phyloP scores from a whole-genome alignment of 345 rosid genomes.

The Turnera subulata region DNA sequence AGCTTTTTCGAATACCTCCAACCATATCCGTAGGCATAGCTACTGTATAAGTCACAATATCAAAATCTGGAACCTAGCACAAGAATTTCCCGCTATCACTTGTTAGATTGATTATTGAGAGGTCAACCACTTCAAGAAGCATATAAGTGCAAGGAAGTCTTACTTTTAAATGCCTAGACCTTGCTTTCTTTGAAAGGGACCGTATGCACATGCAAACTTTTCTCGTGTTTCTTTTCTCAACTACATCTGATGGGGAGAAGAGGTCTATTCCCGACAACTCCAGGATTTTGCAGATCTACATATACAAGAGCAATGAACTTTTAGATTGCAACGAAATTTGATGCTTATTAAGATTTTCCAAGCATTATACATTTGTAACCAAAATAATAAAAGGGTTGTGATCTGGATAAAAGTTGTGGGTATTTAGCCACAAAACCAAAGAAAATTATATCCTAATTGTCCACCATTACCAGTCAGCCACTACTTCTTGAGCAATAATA shows the following conservation, averaged over 20 bases:
- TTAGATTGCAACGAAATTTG: background rate
- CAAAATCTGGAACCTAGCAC: slow-evolving; percentile 33
- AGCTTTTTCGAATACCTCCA: slow-evolving; percentile 25
- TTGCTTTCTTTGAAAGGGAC: slow-evolving; percentile 29
- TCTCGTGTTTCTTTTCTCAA: slow-evolving; percentile 25
- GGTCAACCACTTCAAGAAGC: background rate
- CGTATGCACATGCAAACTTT: slow-evolving; percentile 34
- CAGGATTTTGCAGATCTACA: slow-evolving; percentile 30
- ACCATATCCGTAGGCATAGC: slow-evolving; percentile 29
- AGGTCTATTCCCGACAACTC: slow-evolving; percentile 31
- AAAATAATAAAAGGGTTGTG: background rate
- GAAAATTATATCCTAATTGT: no score
- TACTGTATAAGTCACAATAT: slow-evolving; percentile 21
- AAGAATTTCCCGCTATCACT: slow-evolving; percentile 9
- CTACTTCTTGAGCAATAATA: no score
- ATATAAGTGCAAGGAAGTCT: background rate
- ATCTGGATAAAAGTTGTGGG: background rate
- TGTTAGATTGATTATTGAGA: background rate
- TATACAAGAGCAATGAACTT: slow-evolving; percentile 1
- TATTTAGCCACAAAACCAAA: background rate
- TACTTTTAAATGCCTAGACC: slow-evolving; percentile 26
- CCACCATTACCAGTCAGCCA: no score
- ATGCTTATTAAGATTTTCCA: background rate
- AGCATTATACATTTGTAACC: background rate
- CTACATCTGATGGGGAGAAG: slow-evolving; percentile 35